Base-by-base conservation (phyloP, 2,329 filamentous ascomycete genomes). In the Pestalotiopsis sp. region DNA sequence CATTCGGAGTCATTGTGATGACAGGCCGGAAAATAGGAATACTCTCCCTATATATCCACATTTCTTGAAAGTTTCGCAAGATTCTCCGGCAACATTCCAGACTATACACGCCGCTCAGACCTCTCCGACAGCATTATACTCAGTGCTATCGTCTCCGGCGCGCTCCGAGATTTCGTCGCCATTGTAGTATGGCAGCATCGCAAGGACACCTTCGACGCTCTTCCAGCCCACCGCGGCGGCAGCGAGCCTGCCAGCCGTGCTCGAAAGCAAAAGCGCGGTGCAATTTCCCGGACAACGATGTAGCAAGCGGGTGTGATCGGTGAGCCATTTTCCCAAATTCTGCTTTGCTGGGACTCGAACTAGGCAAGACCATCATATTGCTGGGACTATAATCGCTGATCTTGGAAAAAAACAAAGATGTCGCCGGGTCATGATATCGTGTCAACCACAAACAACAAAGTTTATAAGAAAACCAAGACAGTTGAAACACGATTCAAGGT, bases 241-340 rank as follows among this genome's bases (percentile, higher is more conserved):
- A 69, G 41, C 71, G 76, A 27, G 76, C 76, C 11, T 78, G 76
- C 61, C 68, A 73, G 6, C 72, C 75, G 56, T 78, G 76, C 52
- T 75, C 73, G 4, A 77, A 74, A 49, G 75, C 76, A 1, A 77
- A 76, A 69, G 71, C 75, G 27, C 74, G 76, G 3, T 78, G 76
- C 56, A 72, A 75, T 38, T 78, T 75, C 41, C 72, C 75, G 59
- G 68, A 62, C 3, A 73, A 75, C 57, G 73, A 70, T 63, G 31
- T 71, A 6, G 69, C 70, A 1, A 68, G 72, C 49, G 75, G 74
- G 13, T 78, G 76, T 59, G 69, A 74, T 60, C 74, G 76, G 76
- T 77, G 66, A 67, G 45, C 41, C 27, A 61, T 23, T 56, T 38
- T 7, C 36, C 5, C 5, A 41, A 20, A 23, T 58, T 60, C 25